A percentile compares a stretch with the other conserved stretches of the same genome.
These are phyloP conservation scores for Royoungia palumana DNA, from an alignment of 768 basidiomycete species.

Conservation along the genomic window DNA sequence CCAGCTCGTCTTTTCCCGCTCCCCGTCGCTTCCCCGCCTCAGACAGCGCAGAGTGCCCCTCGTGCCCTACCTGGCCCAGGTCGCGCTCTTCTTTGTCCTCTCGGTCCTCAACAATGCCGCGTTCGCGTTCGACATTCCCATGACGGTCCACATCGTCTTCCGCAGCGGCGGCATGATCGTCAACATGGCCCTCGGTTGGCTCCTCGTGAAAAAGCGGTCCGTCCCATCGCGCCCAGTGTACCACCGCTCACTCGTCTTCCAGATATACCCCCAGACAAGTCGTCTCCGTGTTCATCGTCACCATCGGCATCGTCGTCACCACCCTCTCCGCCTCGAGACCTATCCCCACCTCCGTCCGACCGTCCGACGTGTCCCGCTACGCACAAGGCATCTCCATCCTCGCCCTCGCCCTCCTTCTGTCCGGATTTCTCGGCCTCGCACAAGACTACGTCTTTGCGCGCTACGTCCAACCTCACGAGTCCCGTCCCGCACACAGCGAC, in stretches of 20 bases:
- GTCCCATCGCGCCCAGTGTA: constrained; percentile 17
- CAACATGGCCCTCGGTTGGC: constrained; percentile 77
- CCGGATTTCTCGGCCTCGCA: constrained; percentile 75
- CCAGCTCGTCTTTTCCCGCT: constrained; percentile 40
- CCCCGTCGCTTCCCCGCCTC: constrained; percentile 43
- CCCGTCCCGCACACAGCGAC: constrained; percentile 15
- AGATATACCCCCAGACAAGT: constrained; percentile 68
- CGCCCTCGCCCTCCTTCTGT: constrained; percentile 70
- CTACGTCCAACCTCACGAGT: constrained; percentile 37
- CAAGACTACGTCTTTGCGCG: constrained; percentile 75
- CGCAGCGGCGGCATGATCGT: constrained; percentile 84
- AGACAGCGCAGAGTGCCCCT: constrained; percentile 69
- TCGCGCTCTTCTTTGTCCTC: constrained; percentile 72
- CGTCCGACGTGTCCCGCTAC: constrained; percentile 39
- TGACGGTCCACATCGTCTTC: constrained; percentile 93
- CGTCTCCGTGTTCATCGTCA: constrained; percentile 75
- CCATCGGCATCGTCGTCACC: constrained; percentile 72
- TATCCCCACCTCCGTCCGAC: constrained; percentile 7
- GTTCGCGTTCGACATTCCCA: constrained; percentile 82
- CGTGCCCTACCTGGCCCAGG: constrained; percentile 71
- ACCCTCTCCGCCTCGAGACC: constrained; percentile 70
- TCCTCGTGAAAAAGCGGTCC: constrained; percentile 61
- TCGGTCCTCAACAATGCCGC: constrained; percentile 90
- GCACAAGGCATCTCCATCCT: constrained; percentile 71
- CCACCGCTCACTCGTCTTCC: constrained; percentile 1